Base-by-base conservation (phyloP, 1,139 yeast genomes). In the Magnusiomyces ingens region DNA sequence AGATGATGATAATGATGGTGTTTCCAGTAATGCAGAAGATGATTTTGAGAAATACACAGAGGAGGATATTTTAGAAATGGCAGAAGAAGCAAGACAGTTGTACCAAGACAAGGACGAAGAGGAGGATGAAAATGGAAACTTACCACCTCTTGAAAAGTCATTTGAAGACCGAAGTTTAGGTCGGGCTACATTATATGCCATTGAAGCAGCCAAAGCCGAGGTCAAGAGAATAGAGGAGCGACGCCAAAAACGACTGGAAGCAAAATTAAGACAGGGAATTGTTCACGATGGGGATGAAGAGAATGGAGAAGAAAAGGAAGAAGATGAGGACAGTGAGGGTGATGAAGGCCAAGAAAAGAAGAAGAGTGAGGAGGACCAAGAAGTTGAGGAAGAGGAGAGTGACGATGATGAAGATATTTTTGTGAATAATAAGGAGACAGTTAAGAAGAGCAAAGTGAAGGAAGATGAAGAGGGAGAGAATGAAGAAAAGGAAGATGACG, bases 311-410 rank as follows among this genome's bases (percentile, higher is more conserved):
- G 54, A 48, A 26, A 57, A 58, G 35, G 58, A 57, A 11, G 62
- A 51, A 18, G 54, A 47, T 32, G 55, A 48, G 18, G 57, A 46
- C 15, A 50, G 52, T 51, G 57, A 52, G 3, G 59, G 59, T 36
- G 58, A 59, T 11, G 58, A 55, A 12, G 58, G 56, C 3, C 59
- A 51, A 15, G 60, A 26, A 29, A 50, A 18, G 8, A 54, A 48
- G 35, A 57, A 57, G 49, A 45, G 54, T 26, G 50, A 56, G 26
- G 50, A 54, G 17, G 62, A 63, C 45, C 54, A 62, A 48, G 57
- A 60, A 52, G 42, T 52, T 48, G 65, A 53, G 60, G 64, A 53
- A 38, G 60, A 40, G 4, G 52, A 35, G 5, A 44, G 15, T 15
- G 56, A 45, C 21, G 45, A 29, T 32, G 45, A 22, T 13, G 54